Conservation (phyloP, 2,329 filamentous ascomycete genomes). For the Cryphonectria carpinicola region DNA sequence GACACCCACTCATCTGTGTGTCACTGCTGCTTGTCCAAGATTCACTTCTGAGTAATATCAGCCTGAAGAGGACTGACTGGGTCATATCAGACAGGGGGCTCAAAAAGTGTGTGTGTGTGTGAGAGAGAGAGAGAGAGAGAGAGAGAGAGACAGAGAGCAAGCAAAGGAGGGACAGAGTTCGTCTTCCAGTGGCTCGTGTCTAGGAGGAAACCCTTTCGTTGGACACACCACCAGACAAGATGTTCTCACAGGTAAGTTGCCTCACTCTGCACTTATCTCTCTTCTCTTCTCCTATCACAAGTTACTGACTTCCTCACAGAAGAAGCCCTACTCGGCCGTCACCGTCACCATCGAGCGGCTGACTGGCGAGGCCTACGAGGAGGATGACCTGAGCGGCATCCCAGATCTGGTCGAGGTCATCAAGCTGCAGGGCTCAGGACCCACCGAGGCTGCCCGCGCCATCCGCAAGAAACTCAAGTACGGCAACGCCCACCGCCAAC, state of each 20-base stretch:
- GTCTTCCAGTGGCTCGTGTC: background rate
- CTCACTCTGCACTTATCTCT: background rate
- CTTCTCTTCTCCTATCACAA: background rate
- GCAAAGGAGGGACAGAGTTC: background rate
- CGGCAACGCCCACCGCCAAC: slow-evolving; percentile 88
- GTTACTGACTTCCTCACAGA: slow-evolving; percentile 45
- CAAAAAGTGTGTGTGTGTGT: background rate
- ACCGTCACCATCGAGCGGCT: slow-evolving; percentile 91
- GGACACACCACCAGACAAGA: slow-evolving; percentile 2
- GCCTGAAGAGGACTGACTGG: background rate
- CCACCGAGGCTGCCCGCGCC: slow-evolving; percentile 86
- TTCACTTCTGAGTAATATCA: background rate
- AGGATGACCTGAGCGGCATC: slow-evolving; percentile 89
- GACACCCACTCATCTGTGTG: background rate
- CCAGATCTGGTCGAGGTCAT: slow-evolving; percentile 94
- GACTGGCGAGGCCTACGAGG: slow-evolving; percentile 85
- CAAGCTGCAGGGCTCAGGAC: slow-evolving; percentile 83
- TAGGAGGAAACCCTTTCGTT: background rate
- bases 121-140: background rate
- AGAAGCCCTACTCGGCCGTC: slow-evolving; percentile 91
- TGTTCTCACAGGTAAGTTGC: slow-evolving; percentile 29
- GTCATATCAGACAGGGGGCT: background rate
- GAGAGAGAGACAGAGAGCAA: background rate
- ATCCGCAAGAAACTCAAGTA: slow-evolving; percentile 99
- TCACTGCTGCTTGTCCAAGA: background rate